Percentiles rank a stretch among this genome's conserved stretches.
Conservation (phyloP, 768 basidiomycete species). For the Xerocomellus chrysenteron region DNA sequence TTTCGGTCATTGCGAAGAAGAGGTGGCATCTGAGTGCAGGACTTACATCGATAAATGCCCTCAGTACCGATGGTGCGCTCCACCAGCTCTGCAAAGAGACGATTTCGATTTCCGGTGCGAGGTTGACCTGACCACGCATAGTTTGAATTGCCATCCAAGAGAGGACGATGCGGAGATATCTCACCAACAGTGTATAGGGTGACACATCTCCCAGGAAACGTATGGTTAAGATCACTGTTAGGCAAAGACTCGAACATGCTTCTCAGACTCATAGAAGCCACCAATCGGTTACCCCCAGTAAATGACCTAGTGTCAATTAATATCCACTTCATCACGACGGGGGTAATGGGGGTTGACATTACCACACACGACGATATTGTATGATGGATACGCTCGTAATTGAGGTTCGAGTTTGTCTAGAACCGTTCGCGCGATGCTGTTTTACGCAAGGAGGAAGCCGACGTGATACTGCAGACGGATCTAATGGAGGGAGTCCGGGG, state of each 20-base stretch:
- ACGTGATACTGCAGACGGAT: background rate
- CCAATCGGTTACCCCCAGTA: conserved; percentile 33
- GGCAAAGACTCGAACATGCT: conserved; percentile 4
- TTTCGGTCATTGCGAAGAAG: background rate
- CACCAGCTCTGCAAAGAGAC: conserved; percentile 32
- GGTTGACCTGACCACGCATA: conserved; percentile 46
- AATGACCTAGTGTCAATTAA: conserved; percentile 35
- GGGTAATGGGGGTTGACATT: background rate
- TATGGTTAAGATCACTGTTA: conserved; percentile 33
- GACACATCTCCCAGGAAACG: conserved; percentile 26
- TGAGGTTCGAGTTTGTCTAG: conserved; percentile 31
- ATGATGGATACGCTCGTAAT: conserved; percentile 33
- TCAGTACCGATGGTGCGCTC: too few relatives aligned
- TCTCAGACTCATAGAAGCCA: background rate
- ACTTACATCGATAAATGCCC: too few relatives aligned
- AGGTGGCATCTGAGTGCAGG: too few relatives aligned
- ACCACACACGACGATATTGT: conserved; percentile 36
- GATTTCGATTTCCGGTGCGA: conserved; percentile 39
- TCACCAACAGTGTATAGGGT: conserved; percentile 47
- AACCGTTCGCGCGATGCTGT: conserved; percentile 31
- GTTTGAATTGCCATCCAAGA: background rate
- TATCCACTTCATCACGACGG: background rate
- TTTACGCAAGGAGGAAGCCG: conserved; percentile 35
- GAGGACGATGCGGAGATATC: background rate
- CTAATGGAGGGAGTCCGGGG: conserved; percentile 23